Conservation (phyloP, 108 stramenopile genomes). For the Skeletonema grethae region DNA sequence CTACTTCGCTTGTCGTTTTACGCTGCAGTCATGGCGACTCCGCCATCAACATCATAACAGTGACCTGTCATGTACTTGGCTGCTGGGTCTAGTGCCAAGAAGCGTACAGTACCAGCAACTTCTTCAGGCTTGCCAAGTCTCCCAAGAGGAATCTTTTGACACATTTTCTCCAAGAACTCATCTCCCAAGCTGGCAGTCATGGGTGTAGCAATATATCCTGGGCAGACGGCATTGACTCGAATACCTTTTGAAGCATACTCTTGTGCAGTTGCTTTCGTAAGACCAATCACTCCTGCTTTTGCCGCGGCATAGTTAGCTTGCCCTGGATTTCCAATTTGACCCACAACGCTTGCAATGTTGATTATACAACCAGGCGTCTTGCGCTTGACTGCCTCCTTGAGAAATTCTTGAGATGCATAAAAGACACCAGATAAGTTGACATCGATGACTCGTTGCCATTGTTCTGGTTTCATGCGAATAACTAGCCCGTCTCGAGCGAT, state of each 20-base stretch:
- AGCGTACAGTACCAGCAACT: constrained; percentile 43
- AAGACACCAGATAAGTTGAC: constrained; percentile 87
- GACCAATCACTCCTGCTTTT: constrained; percentile 54
- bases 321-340: constrained; percentile 73
- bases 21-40: constrained; percentile 60
- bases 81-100: constrained; percentile 60
- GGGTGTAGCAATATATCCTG: constrained; percentile 53
- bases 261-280: constrained; percentile 52
- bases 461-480: constrained; percentile 72
- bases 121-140: constrained; percentile 52
- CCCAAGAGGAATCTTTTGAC: constrained; percentile 36
- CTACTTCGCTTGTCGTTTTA: background rate
- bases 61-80: constrained; percentile 57
- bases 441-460: constrained; percentile 78
- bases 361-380: constrained; percentile 61
- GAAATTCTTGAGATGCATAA: constrained; percentile 68
- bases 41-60: constrained; percentile 69
- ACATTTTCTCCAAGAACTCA: constrained; percentile 49
- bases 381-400: constrained; percentile 53
- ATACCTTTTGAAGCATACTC: constrained; percentile 42
- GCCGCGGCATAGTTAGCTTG: constrained; percentile 53
- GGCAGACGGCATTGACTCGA: constrained; percentile 52
- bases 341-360: constrained; percentile 74
- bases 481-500: constrained; percentile 63
- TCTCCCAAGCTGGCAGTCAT: constrained; percentile 42